Conservation (phyloP, 306 rosid genomes). For the Myrica gale region DNA sequence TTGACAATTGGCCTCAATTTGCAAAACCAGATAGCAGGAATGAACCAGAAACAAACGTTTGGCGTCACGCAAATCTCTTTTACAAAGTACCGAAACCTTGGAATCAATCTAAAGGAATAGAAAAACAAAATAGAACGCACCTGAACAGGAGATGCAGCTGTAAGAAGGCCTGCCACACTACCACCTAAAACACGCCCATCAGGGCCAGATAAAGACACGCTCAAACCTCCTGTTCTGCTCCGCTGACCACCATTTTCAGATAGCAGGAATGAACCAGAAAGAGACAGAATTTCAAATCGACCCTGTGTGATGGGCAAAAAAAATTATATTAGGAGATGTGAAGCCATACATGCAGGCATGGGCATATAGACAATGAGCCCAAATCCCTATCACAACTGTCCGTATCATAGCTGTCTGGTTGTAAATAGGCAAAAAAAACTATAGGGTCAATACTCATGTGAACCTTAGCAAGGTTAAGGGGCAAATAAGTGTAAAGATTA, state of each 20-base stretch:
- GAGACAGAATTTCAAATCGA: constrained; percentile 65
- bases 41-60: background rate
- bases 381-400: background rate
- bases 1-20: background rate
- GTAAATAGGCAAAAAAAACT: background rate
- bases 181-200: constrained; percentile 81
- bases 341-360: background rate
- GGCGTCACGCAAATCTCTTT: background rate
- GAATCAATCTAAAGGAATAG: background rate
- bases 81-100: background rate
- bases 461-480: background rate
- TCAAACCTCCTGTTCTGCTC: constrained; percentile 57
- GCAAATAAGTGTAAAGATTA: background rate
- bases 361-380: background rate
- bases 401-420: background rate
- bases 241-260: constrained; percentile 45
- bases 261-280: constrained; percentile 59
- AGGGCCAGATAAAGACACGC: constrained; percentile 63
- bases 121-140: constrained; percentile 27
- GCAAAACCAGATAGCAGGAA: background rate
- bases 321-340: background rate
- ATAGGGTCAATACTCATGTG: background rate
- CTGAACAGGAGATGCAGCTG: constrained; percentile 83
- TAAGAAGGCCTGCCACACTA: constrained; percentile 58
- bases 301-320: constrained; percentile 50